Percentiles rank a stretch among this genome's conserved stretches.
Evolutionary conservation across 1,284 basidiomycete genomes (phyloP).

Genomic region (Anthracocystis panici-leucophaei): DNA sequence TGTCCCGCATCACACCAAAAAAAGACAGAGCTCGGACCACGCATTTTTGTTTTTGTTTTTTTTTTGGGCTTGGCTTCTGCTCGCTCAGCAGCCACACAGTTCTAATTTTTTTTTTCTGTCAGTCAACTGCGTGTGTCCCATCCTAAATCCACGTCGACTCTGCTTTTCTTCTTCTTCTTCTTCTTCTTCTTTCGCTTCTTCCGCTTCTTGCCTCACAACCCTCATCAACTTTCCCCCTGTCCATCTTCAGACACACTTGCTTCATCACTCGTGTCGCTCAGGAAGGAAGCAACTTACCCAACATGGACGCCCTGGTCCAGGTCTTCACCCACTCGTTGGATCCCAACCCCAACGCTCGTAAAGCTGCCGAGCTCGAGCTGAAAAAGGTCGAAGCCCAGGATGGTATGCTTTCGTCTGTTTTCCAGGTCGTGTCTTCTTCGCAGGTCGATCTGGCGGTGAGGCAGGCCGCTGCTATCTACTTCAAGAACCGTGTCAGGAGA

Average conservation of each 20-base stretch:
- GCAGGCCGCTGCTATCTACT: conserved; percentile 67
- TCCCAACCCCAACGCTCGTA: conserved; percentile 64
- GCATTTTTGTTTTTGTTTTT: no score
- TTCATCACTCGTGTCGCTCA: not conserved
- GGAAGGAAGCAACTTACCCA: conserved; percentile 1
- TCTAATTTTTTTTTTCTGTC: conserved; percentile 14
- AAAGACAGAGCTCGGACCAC: conserved; percentile 15
- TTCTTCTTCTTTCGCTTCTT: no score
- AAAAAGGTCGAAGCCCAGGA: conserved; percentile 62
- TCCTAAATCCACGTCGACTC: conserved; percentile 3
- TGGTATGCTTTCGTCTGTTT: conserved; percentile 65
- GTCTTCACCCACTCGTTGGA: conserved; percentile 53
- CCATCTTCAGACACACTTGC: not conserved
- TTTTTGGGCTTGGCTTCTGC: no score
- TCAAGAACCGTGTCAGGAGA: conserved; percentile 65
- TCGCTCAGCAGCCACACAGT: not conserved
- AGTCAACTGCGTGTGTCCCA: not conserved
- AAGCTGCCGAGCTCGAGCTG: conserved; percentile 67
- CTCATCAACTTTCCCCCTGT: not conserved
- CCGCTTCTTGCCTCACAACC: not conserved
- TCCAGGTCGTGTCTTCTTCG: conserved; percentile 57
- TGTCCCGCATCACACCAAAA: no score
- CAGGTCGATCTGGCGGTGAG: conserved; percentile 58
- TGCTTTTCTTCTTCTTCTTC: no score
- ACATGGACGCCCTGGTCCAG: conserved; percentile 50